phyloP scores from a whole-genome alignment of 2,329 filamentous ascomycete species.

The Xylaria sp. region DNA sequence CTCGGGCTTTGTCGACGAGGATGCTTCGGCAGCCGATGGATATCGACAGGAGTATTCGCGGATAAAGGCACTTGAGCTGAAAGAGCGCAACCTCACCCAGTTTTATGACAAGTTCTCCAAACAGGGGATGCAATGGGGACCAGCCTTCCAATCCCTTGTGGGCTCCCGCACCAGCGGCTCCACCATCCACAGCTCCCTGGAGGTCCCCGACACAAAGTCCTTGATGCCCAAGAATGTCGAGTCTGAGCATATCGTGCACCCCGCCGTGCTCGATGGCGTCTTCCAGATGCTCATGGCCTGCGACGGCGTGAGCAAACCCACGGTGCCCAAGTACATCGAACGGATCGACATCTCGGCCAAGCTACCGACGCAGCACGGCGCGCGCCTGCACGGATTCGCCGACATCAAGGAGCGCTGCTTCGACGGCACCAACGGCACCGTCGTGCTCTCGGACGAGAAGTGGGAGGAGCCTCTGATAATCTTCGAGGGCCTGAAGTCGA shows the following conservation, averaged over 20 bases:
- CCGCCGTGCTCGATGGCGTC: conserved; percentile 32
- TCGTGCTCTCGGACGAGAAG: conserved; percentile 34
- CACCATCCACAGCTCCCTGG: conserved; percentile 26
- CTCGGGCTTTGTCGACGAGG: conserved; percentile 29
- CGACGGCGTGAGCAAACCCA: conserved; percentile 31
- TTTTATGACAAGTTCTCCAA: conserved; percentile 35
- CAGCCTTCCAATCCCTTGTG: conserved; percentile 29
- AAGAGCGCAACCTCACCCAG: conserved; percentile 26
- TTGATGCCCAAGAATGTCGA: conserved; percentile 32
- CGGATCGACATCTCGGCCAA: conserved; percentile 33
- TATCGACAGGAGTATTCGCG: conserved; percentile 32
- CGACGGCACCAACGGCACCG: conserved; percentile 34
- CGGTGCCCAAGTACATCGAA: conserved; percentile 34
- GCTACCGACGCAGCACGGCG: conserved; percentile 28
- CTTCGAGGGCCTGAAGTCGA: conserved; percentile 34
- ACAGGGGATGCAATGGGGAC: conserved; percentile 33
- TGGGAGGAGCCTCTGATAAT: conserved; percentile 35
- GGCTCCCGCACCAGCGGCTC: conserved; percentile 26
- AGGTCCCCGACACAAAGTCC: conserved; percentile 32
- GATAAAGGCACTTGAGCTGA: conserved; percentile 17
- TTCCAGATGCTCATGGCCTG: conserved; percentile 34
- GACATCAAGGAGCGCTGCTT: conserved; percentile 35
- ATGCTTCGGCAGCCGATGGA: conserved; percentile 24
- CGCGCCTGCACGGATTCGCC: conserved; percentile 30
- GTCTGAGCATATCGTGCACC: conserved; percentile 31